Base-by-base conservation (phyloP, 2,329 filamentous ascomycete species). In the Fusarium sp. region DNA sequence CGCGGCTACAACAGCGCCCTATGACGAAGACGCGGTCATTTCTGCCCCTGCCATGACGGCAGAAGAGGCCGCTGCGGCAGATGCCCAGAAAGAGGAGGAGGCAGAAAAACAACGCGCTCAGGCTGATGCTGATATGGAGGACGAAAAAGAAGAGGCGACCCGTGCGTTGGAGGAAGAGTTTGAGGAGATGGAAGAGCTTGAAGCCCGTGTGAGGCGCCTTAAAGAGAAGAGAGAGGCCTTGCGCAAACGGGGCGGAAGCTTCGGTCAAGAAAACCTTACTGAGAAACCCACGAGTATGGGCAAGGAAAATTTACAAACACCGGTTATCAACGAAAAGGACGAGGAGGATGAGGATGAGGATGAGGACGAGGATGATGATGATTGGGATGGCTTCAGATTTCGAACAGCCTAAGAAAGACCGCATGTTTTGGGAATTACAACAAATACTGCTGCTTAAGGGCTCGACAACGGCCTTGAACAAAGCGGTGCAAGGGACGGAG, bases 131-230 rank as follows among this genome's bases (percentile, higher is more conserved):
- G 81, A 88, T 71, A 76, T 89, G 2, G 86, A 86, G 58, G 90
- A 89, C 38, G 92, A 94, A 76, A 87, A 87, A 57, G 92, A 96
- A 76, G 92, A 96, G 72, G 92, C 92, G 2, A 87, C 86, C 41
- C 85, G 90, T 23, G 88, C 90, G 31, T 80, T 94, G 58, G 91
- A 93, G 78, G 88, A 90, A 40, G 92, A 95, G 77, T 91, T 95
- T 70, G 92, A 93, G 60, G 90, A 94, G 76, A 95, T 95, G 92
- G 90, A 92, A 75, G 87, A 89, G 74, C 84, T 95, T 45, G 92
- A 95, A 77, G 87, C 88, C 52, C 86, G 92, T 8, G 90, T 95
- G 13, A 83, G 84, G 62, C 85, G 83, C 64, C 78, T 95, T 55
- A 91, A 92, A 76, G 88, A 92, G 75, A 89, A 88, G 77, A 83